Conservation (phyloP, 805 yeast species). For the Saturnispora saitoi region DNA sequence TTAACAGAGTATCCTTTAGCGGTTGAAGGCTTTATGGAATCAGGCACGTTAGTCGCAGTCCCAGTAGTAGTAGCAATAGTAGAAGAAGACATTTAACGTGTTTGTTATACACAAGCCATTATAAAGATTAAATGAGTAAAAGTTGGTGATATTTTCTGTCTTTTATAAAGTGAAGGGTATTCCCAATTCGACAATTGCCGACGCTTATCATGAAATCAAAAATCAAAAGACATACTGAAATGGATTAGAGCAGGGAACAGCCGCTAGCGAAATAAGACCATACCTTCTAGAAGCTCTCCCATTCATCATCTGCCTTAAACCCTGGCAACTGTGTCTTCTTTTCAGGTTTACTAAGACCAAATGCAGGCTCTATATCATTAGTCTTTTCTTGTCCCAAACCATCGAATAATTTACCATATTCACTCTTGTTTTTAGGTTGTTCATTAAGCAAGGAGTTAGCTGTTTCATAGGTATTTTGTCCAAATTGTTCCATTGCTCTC, state of each 20-base stretch:
- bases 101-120: neutral
- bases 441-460: slow-evolving; percentile 51
- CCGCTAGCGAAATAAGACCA: neutral
- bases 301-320: slow-evolving; percentile 43
- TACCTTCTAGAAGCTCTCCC: slow-evolving; percentile 53
- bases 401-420: slow-evolving; percentile 49
- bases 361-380: slow-evolving; percentile 48
- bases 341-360: slow-evolving; percentile 52
- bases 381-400: slow-evolving; percentile 40
- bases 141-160: neutral
- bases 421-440: slow-evolving; percentile 39
- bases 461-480: slow-evolving; percentile 87
- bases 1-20: slow-evolving; percentile 34
- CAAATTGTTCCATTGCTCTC: slow-evolving; percentile 94
- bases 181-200: neutral
- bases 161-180: neutral
- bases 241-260: neutral
- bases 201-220: neutral
- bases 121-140: neutral
- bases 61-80: slow-evolving; percentile 3
- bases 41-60: slow-evolving; percentile 16
- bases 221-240: neutral
- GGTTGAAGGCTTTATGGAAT: slow-evolving; percentile 24
- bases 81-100: slow-evolving; percentile 3
- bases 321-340: slow-evolving; percentile 52